Base-by-base conservation (phyloP, 2,329 filamentous ascomycete species). In the Aureobasidium sp. region DNA sequence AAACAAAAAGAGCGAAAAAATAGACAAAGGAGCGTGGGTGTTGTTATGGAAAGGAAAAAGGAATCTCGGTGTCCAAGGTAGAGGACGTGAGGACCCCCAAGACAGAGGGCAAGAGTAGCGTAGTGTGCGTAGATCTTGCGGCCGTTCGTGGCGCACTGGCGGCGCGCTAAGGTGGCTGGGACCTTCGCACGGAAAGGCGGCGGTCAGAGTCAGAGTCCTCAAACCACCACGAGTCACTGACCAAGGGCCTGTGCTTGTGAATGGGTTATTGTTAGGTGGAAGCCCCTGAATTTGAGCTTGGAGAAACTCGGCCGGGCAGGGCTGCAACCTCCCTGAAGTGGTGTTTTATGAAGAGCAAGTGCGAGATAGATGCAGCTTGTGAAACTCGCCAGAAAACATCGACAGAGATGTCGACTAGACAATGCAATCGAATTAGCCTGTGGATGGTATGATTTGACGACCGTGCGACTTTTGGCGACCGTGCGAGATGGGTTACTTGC, bases 1-100 rank as follows among this genome's bases (percentile, higher is more conserved):
- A 51, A 58, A 44, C 39, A 54, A 54, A 54, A 61, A 36, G 61
- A 62, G 54, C 47, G 48, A 58, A 59, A 57, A 49, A 41, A 59
- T 32, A 59, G 45, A 48, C 51, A 59, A 62, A 39, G 25, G 55
- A 62, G 47, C 45, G 61, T 62, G 44, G 27, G 54, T 30, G 53
- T 45, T 57, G 53, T 44, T 59, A 58, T 44, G 25, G 54, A 29
- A 30, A 36, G 37, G 48, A 34, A 59, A 62, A 59, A 58, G 32
- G 53, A 48, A 58, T 41, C 30, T 45, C 39, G 41, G 61, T 49
- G 41, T 45, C 49, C 53, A 50, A 59, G 29, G 34, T 41, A 41
- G 45, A 59, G 27, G 61, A 47, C n/a, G 48, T 30, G 29, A 47
- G 21, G 45, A 54, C 47, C 30, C 47, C 47, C 30, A 50, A 36